These are phyloP conservation scores for Albugo laibachii DNA, from an alignment of 352 stramenopile genomes.

Conservation along the genomic window DNA sequence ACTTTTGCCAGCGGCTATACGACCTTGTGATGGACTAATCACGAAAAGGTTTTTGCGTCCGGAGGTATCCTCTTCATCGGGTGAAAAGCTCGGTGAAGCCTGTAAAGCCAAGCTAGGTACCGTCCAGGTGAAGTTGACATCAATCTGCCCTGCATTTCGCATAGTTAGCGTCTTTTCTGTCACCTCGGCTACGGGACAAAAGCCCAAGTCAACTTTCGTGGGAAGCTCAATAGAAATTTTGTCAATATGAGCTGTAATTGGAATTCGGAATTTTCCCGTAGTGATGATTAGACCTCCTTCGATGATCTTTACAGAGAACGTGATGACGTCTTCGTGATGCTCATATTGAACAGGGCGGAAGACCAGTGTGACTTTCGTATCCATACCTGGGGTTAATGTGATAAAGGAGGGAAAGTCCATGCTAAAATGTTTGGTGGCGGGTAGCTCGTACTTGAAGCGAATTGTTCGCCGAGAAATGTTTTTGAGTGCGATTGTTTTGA, in stretches of 20 bases:
- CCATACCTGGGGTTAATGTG: conserved; percentile 77
- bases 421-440: conserved; percentile 85
- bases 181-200: conserved; percentile 75
- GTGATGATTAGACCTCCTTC: conserved; percentile 43
- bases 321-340: conserved; percentile 84
- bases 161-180: conserved; percentile 51
- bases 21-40: conserved; percentile 45
- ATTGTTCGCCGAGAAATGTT: conserved; percentile 76
- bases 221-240: conserved; percentile 39
- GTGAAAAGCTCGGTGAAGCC: neutral
- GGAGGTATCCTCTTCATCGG: conserved; percentile 13
- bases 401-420: conserved; percentile 84
- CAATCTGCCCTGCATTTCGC: conserved; percentile 76
- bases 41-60: conserved; percentile 54
- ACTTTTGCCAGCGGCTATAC: conserved; percentile 33
- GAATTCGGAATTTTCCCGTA: conserved; percentile 69
- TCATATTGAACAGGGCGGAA: conserved; percentile 81
- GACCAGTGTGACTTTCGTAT: conserved; percentile 66
- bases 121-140: conserved; percentile 70
- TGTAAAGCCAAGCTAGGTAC: conserved; percentile 16
- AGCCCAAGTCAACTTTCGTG: conserved; percentile 65
- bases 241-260: conserved; percentile 66
- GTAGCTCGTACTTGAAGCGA: conserved; percentile 87
- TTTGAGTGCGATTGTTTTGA: conserved; percentile 77
- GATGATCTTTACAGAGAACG: conserved; percentile 76